A percentile compares a stretch with the other conserved stretches of the same genome.
phyloP scores from a whole-genome alignment of 2,329 filamentous ascomycete genomes.

The Aspergillus sp. region DNA sequence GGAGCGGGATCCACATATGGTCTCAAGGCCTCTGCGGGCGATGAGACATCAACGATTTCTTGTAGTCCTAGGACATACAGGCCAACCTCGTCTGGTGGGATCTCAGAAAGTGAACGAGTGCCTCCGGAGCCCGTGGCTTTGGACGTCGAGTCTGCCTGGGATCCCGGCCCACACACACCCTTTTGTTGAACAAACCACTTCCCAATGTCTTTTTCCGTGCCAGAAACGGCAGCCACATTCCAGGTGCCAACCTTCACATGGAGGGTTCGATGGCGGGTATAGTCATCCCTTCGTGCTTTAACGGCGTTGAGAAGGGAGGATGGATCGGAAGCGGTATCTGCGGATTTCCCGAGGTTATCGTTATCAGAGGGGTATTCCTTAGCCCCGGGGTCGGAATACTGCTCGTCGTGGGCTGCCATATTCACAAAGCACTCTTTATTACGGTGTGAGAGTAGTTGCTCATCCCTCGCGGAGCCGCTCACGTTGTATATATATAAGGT shows the following conservation, averaged over 20 bases:
- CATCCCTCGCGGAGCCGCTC: neutral
- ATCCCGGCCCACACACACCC: slow-evolving; percentile 63
- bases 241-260: slow-evolving; percentile 89
- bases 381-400: slow-evolving; percentile 6
- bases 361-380: slow-evolving; percentile 16
- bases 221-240: slow-evolving; percentile 86
- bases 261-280: slow-evolving; percentile 70
- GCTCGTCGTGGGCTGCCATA: slow-evolving; percentile 17
- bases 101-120: slow-evolving; percentile 25
- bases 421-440: slow-evolving; percentile 1
- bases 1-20: slow-evolving; percentile 72
- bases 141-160: slow-evolving; percentile 35
- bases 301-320: slow-evolving; percentile 59
- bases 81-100: slow-evolving; percentile 64
- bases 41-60: slow-evolving; percentile 84
- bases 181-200: slow-evolving; percentile 83
- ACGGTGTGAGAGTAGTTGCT: neutral
- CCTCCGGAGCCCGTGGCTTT: slow-evolving; percentile 14
- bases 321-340: slow-evolving; percentile 27
- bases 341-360: slow-evolving; percentile 14
- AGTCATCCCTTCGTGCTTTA: slow-evolving; percentile 74
- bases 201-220: slow-evolving; percentile 82
- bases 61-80: slow-evolving; percentile 90
- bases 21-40: slow-evolving; percentile 74
- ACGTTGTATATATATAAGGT: slow-evolving; percentile 1